Evolutionary conservation across 768 basidiomycete genomes (phyloP).

Genomic region (Termitomyces sp.): DNA sequence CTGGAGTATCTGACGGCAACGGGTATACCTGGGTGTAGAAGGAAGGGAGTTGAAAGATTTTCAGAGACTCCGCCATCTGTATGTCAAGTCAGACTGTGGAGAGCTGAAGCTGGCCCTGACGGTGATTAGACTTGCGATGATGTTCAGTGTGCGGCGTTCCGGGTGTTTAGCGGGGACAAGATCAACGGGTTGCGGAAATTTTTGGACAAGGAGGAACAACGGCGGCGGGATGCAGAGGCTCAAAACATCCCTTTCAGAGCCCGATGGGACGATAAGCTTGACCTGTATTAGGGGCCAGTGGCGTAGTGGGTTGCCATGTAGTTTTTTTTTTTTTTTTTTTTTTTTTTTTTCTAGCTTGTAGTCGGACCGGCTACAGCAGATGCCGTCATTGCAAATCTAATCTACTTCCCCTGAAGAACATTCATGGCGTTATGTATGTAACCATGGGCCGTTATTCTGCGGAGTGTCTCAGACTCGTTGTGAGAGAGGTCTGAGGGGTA

Average conservation of each 20-base stretch:
- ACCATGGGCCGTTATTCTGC: neutral
- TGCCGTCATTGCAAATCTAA: neutral
- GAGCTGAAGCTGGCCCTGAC: neutral
- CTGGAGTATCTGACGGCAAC: constrained; percentile 78
- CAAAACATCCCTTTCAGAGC: constrained; percentile 55
- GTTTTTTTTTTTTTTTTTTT: neutral
- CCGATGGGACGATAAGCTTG: constrained; percentile 61
- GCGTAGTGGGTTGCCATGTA: neutral
- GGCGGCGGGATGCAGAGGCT: constrained; percentile 55
- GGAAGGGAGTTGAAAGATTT: constrained; percentile 70
- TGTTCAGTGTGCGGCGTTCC: constrained; percentile 67
- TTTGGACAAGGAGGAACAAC: constrained; percentile 64
- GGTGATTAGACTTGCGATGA: constrained; percentile 52
- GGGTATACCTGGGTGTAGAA: constrained; percentile 70
- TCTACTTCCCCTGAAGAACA: constrained; percentile 4
- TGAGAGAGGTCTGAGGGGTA: constrained; percentile 9
- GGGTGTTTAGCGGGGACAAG: constrained; percentile 75
- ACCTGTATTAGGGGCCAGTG: constrained; percentile 43
- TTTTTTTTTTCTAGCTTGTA: neutral
- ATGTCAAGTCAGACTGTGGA: constrained; percentile 31
- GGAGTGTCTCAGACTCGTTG: constrained; percentile 10
- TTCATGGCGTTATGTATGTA: too few relatives aligned
- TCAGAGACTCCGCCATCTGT: constrained; percentile 69
- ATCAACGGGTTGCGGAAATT: constrained; percentile 60
- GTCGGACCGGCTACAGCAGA: too few relatives aligned